These are phyloP conservation scores for Tylopilus sp. DNA, from an alignment of 1,284 basidiomycete genomes.

Conservation along the genomic window DNA sequence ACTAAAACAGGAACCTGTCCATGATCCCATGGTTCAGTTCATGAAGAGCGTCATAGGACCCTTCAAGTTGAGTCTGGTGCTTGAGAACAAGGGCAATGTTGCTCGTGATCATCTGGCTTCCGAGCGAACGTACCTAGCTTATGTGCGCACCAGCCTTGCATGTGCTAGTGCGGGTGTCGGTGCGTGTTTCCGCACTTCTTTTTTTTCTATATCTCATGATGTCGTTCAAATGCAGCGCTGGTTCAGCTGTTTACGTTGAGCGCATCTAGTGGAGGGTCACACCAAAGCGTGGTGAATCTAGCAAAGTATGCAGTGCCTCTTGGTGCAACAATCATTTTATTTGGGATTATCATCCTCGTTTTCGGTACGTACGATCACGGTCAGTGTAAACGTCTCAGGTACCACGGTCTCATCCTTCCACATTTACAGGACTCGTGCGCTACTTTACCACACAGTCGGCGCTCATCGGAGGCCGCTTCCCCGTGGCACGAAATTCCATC, in stretches of 20 bases:
- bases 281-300: conserved; percentile 8
- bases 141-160: conserved; percentile 53
- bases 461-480: conserved; percentile 41
- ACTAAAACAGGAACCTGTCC: neutral
- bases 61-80: conserved; percentile 31
- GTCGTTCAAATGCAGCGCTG: conserved; percentile 28
- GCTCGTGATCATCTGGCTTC: conserved; percentile 55
- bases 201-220: neutral
- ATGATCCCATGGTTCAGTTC: neutral
- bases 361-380: conserved; percentile 25
- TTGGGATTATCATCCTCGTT: conserved; percentile 35
- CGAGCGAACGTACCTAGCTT: conserved; percentile 54
- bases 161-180: conserved; percentile 52
- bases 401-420: neutral
- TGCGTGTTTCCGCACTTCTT: conserved; percentile 30
- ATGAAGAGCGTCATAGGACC: conserved; percentile 13
- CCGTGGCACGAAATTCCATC: conserved; percentile 40
- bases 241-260: conserved; percentile 38
- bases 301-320: conserved; percentile 35
- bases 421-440: conserved; percentile 31
- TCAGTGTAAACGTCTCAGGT: conserved; percentile 1
- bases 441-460: conserved; percentile 42
- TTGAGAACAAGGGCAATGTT: conserved; percentile 46
- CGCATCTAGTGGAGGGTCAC: neutral
- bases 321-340: conserved; percentile 36